Base-by-base conservation (phyloP, 2,329 filamentous ascomycete species). In the Alternaria sp. region DNA sequence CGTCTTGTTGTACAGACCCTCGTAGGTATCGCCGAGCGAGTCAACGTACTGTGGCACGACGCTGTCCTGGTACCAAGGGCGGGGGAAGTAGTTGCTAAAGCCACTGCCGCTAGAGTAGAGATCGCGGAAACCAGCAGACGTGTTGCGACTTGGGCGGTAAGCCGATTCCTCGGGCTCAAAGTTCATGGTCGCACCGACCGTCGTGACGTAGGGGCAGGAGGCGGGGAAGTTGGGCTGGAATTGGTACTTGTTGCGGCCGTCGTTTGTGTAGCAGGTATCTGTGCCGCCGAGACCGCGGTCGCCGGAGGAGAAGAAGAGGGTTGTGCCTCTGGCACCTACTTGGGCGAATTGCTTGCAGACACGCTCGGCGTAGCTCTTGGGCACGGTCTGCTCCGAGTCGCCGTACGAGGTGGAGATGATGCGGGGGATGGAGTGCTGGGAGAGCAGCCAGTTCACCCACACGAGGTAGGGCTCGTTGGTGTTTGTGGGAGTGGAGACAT, bases 401-500 rank as follows among this genome's bases (percentile, higher is more conserved):
- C 87, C 88, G 72, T 91, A 91, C 0, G 87, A 90, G 12, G 86
- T 88, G 53, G 83, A 86, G 69, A 91, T 84, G 16, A 88, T 85
- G 47, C 87, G 84, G 0, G 89, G 89, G 2, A 91, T 80, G 18
- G 84, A 83, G 1, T 81, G 75, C 20, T 89, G 83, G 1, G 78
- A 75, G 0, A 89, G 82, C 2, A 90, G 74, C 74, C 87, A 86
- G 57, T 86, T 82, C 7, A 91, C 80, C 80, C 86, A 91, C 14
- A 82, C 82, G 1, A 91, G 80, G 75, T 91, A 91, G 0, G 89
- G 89, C 78, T 92, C 90, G 74, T 91, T 92, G 65, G 81, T 83
- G 73, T 88, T 84, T 24, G 64, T 79, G 20, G 82, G 73, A 51
- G 78, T 79, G 70, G 65, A 80, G 12, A 81, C 66, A 41, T 86